Evolutionary conservation across 495 filamentous ascomycete species (phyloP), one percentile per base, ranked within the genome.

Genomic region (Thozetella sp.): DNA sequence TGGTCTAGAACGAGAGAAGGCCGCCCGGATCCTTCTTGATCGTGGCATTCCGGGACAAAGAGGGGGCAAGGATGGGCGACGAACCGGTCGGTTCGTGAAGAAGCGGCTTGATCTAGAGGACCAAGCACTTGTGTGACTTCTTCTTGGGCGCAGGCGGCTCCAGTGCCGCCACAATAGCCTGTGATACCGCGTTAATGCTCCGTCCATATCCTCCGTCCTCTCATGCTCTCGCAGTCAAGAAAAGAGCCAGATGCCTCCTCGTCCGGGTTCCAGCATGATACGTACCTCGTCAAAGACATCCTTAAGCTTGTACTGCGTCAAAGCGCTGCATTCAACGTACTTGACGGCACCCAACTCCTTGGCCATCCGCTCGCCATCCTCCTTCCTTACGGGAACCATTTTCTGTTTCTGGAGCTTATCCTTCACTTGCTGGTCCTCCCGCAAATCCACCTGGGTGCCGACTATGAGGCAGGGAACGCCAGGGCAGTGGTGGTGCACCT

Each of bases 261-360:
- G 10, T n/a, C 43, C 20, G 43, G 30, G 30, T 37, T 37, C 6
- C 6, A 6, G 30, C 6, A 6, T 48, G 43, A 4, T 48, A 74
- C 85, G 51, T 84, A 97, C 94, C 91, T 99, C 95, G 65, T 99
- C 95, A 75, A 99, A 99, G 25, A 99, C 95, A 72, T 99, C 96
- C 83, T 99, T 99, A 55, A 99, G 80, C 77, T 97, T 97, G 76
- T 93, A 97, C 80, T 99, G 95, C 37, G 95, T 99, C 75, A 99
- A 77, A 27, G 95, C 95, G 68, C 93, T 97, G 78, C 95, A 99
- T 78, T 99, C 95, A 54, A 99, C 95, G 62, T 98, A 99, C 80
- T 97, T 97, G 57, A 99, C 93, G 6, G 95, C 95, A 50, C 92
- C 92, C 13, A 99, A 78, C 53, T 98, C 94, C 80, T 92, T 97